phyloP scores from a whole-genome alignment of 1,284 basidiomycete species.

The Leccinum olivaceoglutinosum region DNA sequence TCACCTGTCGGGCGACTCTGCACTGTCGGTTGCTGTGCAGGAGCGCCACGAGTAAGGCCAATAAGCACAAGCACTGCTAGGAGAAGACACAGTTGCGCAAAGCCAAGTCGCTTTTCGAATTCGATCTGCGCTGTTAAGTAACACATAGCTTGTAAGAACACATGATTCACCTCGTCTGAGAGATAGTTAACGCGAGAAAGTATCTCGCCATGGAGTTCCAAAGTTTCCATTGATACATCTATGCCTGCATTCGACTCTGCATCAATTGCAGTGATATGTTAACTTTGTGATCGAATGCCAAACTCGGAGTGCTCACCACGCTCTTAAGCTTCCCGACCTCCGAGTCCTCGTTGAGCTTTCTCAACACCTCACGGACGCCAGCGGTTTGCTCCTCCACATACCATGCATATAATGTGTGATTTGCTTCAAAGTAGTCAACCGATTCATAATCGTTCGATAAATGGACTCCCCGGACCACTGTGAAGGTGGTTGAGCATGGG shows the following conservation, averaged over 20 bases:
- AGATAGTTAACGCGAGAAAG: constrained; percentile 64
- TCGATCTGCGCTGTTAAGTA: constrained; percentile 47
- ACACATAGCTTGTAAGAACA: background rate
- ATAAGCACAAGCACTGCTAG: constrained; percentile 80
- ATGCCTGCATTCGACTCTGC: constrained; percentile 63
- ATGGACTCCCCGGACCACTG: constrained; percentile 77
- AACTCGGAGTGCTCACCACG: constrained; percentile 49
- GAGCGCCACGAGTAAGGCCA: constrained; percentile 68
- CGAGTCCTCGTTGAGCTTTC: constrained; percentile 70
- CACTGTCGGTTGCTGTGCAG: constrained; percentile 14
- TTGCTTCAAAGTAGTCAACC: constrained; percentile 82
- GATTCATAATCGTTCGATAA: constrained; percentile 94
- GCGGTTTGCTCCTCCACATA: constrained; percentile 91
- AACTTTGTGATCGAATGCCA: background rate
- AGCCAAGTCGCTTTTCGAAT: constrained; percentile 78
- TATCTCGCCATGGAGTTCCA: constrained; percentile 64
- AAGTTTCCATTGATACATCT: constrained; percentile 62
- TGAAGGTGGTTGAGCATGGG: constrained; percentile 10
- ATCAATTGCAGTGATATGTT: background rate
- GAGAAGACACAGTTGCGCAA: constrained; percentile 77
- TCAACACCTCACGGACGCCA: constrained; percentile 72
- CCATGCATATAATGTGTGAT: constrained; percentile 80
- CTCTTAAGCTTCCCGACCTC: constrained; percentile 67
- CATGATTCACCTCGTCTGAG: constrained; percentile 59
- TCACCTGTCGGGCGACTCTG: constrained; percentile 34